A percentile compares a stretch with the other conserved stretches of the same genome.
phyloP scores from a whole-genome alignment of 495 filamentous ascomycete genomes.

The Trichocladium uniseriatum region DNA sequence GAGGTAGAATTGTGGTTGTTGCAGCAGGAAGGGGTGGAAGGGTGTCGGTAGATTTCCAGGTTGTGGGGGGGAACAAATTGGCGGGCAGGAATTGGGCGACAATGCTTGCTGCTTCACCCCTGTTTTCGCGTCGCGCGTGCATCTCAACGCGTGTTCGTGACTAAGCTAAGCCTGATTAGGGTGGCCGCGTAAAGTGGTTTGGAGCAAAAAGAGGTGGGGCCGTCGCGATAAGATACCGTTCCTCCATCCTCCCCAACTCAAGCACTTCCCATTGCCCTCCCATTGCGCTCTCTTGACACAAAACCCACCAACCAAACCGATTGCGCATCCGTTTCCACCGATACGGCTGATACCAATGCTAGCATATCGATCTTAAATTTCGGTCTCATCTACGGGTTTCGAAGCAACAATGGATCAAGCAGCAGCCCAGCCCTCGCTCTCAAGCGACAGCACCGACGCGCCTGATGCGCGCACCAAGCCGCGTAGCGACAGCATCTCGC shows the following conservation, averaged over 20 bases:
- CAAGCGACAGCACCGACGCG: constrained; percentile 17
- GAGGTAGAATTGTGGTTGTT: not conserved
- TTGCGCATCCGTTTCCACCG: not conserved
- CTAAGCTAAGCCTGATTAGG: constrained; percentile 18
- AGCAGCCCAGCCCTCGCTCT: constrained; percentile 9
- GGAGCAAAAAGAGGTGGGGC: constrained; percentile 6
- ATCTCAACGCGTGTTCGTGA: constrained; percentile 21
- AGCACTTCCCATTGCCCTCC: not conserved
- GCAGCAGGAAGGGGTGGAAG: not conserved
- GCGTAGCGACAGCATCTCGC: constrained; percentile 52
- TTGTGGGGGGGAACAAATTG: not conserved
- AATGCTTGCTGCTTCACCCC: not conserved
- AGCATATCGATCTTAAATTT: not conserved
- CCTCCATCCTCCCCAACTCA: not conserved
- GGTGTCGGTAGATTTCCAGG: not conserved
- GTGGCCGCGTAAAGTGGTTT: constrained; percentile 35
- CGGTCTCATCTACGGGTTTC: not conserved
- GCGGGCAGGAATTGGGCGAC: constrained; percentile 3
- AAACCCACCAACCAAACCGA: too few species aligned
- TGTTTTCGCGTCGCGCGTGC: constrained; percentile 21
- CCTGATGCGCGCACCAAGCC: constrained; percentile 19
- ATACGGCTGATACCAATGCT: not conserved
- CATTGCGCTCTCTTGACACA: not conserved
- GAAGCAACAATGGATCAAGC: constrained; percentile 22
- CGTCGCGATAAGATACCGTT: not conserved